Base-by-base conservation (phyloP, 1,139 yeast genomes). In the Yamadazyma kanchanaburiensis region DNA sequence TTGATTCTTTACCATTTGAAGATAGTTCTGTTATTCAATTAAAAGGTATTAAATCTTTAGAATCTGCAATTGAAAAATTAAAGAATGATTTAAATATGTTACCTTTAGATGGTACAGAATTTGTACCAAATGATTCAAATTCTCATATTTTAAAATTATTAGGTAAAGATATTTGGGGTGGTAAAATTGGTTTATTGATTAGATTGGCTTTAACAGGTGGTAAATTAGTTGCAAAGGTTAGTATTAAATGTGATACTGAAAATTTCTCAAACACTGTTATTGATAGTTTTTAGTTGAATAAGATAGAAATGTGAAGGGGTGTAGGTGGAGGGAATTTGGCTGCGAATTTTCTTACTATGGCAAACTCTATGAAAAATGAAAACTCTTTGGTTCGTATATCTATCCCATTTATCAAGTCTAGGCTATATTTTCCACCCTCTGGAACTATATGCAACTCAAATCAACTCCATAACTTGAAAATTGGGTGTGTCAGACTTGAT, bases 41-140 rank as follows among this genome's bases (percentile, higher is more conserved):
- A 21, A 40, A 72, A 22, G 59, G 64, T 8, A 55, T 48, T 21
- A 51, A 51, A 25, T 51, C 53, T 21, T 55, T 68, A 34, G 71
- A 63, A 26, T 52, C 46, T 28, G 72, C 70, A 2, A 62, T 63
- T 5, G 44, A 44, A 37, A 59, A 64, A 43, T 80, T 87, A 53
- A 70, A 67, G 38, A 58, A 65, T 26, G 76, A 73, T 28, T 80
- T 88, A 36, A 84, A 75, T 63, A 74, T 83, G 78, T 74, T 83
- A 66, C 81, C 96, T 18, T 66, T 87, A 49, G 95, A 85, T 46
- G 86, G 87, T 21, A 68, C 84, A 11, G 95, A 85, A 43, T 65
- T 64, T 39, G 85, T 83, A 12, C 68, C 77, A 27, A 64, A 70
- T 30, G 81, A 74, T 45, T 64, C 81, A 7, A 69, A 80, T 21